Base-by-base conservation (phyloP, 164 flowering plant genomes). In the Euptelea pleiosperma region DNA sequence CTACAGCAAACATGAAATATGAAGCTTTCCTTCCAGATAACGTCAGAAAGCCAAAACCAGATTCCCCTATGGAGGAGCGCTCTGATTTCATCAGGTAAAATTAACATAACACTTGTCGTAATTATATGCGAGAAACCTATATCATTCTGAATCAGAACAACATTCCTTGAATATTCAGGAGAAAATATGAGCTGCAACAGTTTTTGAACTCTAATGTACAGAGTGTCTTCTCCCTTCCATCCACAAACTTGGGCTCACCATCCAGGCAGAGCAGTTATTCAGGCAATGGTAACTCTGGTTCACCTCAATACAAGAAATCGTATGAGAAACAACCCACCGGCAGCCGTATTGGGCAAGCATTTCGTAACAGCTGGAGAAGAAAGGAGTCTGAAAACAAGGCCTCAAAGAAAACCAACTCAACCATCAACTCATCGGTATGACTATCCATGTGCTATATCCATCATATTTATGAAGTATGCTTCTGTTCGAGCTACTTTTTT, bases 351-450 rank as follows among this genome's bases (percentile, higher is more conserved):
- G 89, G 96, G 43, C 74, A 70, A 1, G 82, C 89, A 60, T 84
- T 93, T 64, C 89, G 94, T 21, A 75, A 84, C 58, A 90, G 92
- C 78, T 78, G 91, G 97, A 88, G 81, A 72, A 81, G 79, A 67
- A 86, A 75, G 61, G 87, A 82, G 1, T 11, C 75, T 29, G 89
- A 83, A 19, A 61, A 68, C 28, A 79, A 73, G 71, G 6, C 29
- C 43, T 2, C 77, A 2, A 91, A 77, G 73, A 89, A 78, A 76
- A 56, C 66, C 45, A 34, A 11, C 35, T 53, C 50, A 12, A 24
- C 18, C 9, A 44, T 29, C 18, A 64, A 63, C 56, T 66, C 74
- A 54, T 31, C 68, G 84, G 93, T 84, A 82, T 50, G 66, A 18
- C 34, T 31, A 26, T 47, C n/a, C 6, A 5, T 43, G 21, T 24